These are phyloP conservation scores for Phytophthora ramorum DNA, from an alignment of 352 stramenopile genomes.

Conservation along the genomic window DNA sequence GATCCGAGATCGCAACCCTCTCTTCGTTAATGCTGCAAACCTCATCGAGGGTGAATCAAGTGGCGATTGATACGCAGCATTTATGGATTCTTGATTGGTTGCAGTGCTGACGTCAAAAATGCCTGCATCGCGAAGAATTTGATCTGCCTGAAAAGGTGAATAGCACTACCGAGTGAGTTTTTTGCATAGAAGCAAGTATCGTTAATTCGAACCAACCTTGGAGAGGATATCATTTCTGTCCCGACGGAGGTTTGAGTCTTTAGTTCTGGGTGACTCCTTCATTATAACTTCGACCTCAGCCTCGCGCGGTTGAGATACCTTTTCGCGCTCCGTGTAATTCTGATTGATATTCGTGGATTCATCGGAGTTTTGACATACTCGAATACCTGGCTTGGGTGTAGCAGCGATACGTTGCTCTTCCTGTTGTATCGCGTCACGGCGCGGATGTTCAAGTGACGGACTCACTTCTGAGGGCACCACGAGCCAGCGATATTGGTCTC, in stretches of 20 bases:
- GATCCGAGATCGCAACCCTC: conserved; percentile 9
- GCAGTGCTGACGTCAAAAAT: conserved; percentile 30
- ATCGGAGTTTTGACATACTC: conserved; percentile 14
- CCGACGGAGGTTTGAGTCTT: conserved; percentile 39
- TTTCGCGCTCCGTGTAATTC: conserved; percentile 3
- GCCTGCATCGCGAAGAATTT: conserved; percentile 53
- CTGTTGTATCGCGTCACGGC: conserved; percentile 18
- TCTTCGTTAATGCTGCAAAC: conserved; percentile 20
- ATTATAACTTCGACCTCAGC: conserved; percentile 3
- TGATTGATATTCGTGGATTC: conserved; percentile 5
- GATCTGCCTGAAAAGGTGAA: conserved; percentile 39
- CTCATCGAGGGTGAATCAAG: conserved; percentile 9
- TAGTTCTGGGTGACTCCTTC: conserved; percentile 26
- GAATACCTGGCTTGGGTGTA: conserved; percentile 2
- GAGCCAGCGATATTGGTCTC: conserved; percentile 44
- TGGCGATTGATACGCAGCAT: conserved; percentile 13
- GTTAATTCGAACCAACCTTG: conserved; percentile 26
- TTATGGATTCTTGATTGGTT: conserved; percentile 16
- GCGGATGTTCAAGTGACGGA: background rate
- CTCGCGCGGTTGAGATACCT: conserved; percentile 1
- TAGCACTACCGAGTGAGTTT: background rate
- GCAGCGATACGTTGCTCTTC: conserved; percentile 36
- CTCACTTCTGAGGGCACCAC: conserved; percentile 26
- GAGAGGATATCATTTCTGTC: conserved; percentile 45
- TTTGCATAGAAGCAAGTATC: background rate